Base-by-base conservation (phyloP, 495 filamentous ascomycete genomes). In the Hyphodiscus hymeniophilus region DNA sequence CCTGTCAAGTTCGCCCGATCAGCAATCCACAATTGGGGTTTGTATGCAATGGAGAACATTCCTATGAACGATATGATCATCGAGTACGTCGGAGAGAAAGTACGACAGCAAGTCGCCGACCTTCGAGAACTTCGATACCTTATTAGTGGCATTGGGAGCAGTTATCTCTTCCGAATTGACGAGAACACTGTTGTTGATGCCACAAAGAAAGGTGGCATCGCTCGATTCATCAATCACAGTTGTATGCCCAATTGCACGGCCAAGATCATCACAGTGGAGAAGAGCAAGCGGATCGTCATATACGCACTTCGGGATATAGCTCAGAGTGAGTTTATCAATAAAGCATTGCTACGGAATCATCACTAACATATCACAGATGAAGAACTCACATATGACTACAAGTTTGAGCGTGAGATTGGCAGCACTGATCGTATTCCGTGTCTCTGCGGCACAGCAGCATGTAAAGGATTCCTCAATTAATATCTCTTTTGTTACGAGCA, bases 61-160 rank as follows among this genome's bases (percentile, higher is more conserved):
- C 74, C 87, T 23, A 89, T 88, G 55, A 94, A 95, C 62, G 92
- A 99, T 64, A 96, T 99, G 89, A 99, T 99, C 60, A 99, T 99
- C 60, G 92, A 99, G 67, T 99, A 99, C 62, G 92, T 99, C 15
- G 92, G 92, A 45, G 94, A 99, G 66, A 94, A 92, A 60, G 88
- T 99, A 11, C 80, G 92, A 40, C 92, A 97, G 65, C 86, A 90
- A 61, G 90, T 99, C 51, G 90, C 92, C 3, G 91, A 99, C 55
- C 81, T 97, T 67, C 81, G 92, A 42, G 92, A 99, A 69, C 73
- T 79, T 39, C 78, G 82, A 46, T 99, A 99, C 63, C 75, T 94
- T 52, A 91, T 92, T 71, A 94, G 90, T 59, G 92, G 92, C 16
- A 95, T 99, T 56, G 92, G 92, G 42, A 94, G 88, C 66, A 92